A percentile compares a stretch with the other conserved stretches of the same genome.
Evolutionary conservation across 495 filamentous ascomycete species (phyloP).

Genomic region (Aspergillus avenaceus): DNA sequence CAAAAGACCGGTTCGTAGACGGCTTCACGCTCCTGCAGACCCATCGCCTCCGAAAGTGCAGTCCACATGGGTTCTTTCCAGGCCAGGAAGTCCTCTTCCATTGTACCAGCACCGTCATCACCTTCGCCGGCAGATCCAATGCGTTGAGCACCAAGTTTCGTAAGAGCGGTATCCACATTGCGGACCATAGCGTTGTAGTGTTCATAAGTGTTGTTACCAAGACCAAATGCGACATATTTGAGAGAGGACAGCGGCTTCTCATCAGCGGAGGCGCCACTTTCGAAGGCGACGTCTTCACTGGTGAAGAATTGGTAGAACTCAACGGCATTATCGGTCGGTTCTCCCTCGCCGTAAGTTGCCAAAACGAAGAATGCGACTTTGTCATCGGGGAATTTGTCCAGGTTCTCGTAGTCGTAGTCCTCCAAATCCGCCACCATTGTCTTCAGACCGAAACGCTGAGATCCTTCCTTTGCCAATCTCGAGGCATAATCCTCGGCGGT

Average conservation of each 20-base stretch:
- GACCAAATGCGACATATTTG: constrained; percentile 91
- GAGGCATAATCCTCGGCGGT: constrained; percentile 99
- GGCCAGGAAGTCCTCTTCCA: constrained; percentile 98
- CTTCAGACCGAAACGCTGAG: constrained; percentile 92
- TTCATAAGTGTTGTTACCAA: constrained; percentile 98
- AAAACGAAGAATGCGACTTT: constrained; percentile 94
- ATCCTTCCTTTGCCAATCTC: constrained; percentile 94
- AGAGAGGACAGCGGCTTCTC: constrained; percentile 77
- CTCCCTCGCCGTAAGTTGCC: constrained; percentile 96
- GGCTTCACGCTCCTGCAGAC: constrained; percentile 90
- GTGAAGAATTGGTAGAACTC: constrained; percentile 98
- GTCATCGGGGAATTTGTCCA: constrained; percentile 83
- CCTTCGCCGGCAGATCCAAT: constrained; percentile 91
- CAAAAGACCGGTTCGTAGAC: constrained; percentile 92
- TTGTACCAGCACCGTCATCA: constrained; percentile 96
- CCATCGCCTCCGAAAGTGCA: constrained; percentile 74
- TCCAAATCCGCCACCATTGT: constrained; percentile 98
- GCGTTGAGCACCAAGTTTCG: constrained; percentile 74
- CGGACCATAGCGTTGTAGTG: constrained; percentile 99
- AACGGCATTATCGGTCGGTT: constrained; percentile 97
- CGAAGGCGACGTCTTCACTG: constrained; percentile 75
- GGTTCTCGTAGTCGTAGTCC: constrained; percentile 95
- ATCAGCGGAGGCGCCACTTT: constrained; percentile 56
- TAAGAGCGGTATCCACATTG: constrained; percentile 73
- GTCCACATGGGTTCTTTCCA: constrained; percentile 99